These are phyloP conservation scores for Sinapis alba DNA, from an alignment of 441 rosid genomes.

Conservation along the genomic window DNA sequence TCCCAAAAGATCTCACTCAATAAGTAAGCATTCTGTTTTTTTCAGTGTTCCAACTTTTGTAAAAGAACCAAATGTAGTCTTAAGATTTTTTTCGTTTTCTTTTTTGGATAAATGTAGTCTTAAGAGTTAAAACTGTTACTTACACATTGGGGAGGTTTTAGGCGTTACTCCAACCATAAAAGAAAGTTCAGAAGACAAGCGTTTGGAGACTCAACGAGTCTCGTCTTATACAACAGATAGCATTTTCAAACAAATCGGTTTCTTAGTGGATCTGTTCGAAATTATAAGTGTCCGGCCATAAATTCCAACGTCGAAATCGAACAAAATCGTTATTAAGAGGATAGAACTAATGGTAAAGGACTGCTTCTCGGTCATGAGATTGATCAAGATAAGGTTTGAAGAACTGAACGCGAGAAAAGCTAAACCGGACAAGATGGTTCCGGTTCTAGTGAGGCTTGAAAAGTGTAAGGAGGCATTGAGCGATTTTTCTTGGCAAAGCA, in stretches of 20 bases:
- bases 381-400: slow-evolving; percentile 26
- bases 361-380: slow-evolving; percentile 14
- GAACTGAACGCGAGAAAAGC: slow-evolving; percentile 14
- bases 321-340: slow-evolving; percentile 2
- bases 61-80: background rate
- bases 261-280: slow-evolving; percentile 16
- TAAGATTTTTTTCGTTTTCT: no score
- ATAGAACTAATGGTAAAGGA: slow-evolving; percentile 17
- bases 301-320: background rate
- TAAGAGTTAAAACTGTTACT: slow-evolving; percentile 10
- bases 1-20: background rate
- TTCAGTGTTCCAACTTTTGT: no score
- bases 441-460: slow-evolving; percentile 10
- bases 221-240: slow-evolving; percentile 1
- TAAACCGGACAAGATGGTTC: slow-evolving; percentile 1
- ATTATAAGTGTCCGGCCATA: slow-evolving; percentile 12
- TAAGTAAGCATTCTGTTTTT: background rate
- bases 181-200: slow-evolving; percentile 8
- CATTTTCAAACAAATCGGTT: slow-evolving; percentile 20
- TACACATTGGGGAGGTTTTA: slow-evolving; percentile 4
- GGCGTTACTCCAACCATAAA: slow-evolving; percentile 9
- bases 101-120: background rate
- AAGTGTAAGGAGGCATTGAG: slow-evolving; percentile 11
- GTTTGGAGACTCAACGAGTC: slow-evolving; percentile 11
- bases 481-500: slow-evolving; percentile 32